These are phyloP conservation scores for Mortierella antarctica DNA, from an alignment of 192 early-diverging fungal genomes.

Conservation along the genomic window DNA sequence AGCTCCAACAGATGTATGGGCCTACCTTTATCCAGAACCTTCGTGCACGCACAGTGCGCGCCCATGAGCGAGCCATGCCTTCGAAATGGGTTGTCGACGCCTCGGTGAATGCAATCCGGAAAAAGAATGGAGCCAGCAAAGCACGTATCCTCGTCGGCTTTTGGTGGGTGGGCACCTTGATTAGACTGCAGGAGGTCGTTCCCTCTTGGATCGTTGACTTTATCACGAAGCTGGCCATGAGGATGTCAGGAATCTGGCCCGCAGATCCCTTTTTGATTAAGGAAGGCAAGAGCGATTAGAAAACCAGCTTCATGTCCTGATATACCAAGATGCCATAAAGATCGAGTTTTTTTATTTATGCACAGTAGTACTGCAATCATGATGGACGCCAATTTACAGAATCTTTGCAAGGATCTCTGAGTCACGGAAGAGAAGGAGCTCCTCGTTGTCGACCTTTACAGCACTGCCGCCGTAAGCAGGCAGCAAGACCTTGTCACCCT, in stretches of 20 bases:
- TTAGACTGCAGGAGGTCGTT: conserved; percentile 28
- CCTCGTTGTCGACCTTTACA: conserved; percentile 83
- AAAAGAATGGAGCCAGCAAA: conserved; percentile 28
- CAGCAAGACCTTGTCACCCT: conserved; percentile 93
- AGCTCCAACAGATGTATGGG: conserved; percentile 40
- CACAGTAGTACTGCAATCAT: too few relatives aligned
- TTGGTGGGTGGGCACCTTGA: conserved; percentile 44
- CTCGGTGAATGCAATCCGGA: conserved; percentile 40
- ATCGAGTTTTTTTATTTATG: too few relatives aligned
- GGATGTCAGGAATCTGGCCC: conserved; percentile 30
- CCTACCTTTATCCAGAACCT: conserved; percentile 30
- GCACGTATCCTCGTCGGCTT: conserved; percentile 41
- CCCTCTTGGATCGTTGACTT: conserved; percentile 49
- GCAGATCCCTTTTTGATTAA: conserved; percentile 45
- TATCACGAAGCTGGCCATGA: conserved; percentile 40
- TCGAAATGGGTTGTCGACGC: conserved; percentile 53
- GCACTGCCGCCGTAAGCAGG: conserved; percentile 92
- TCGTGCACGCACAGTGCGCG: conserved; percentile 4
- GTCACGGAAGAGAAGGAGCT: conserved; percentile 90
- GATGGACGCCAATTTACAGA: conserved; percentile 28
- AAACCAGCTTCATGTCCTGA: too few relatives aligned
- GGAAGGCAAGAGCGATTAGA: conserved; percentile 13
- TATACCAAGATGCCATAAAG: too few relatives aligned
- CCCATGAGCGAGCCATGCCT: conserved; percentile 41
- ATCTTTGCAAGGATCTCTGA: conserved; percentile 94